Evolutionary conservation across 352 stramenopile genomes (phyloP).

Genomic region (Phytophthora podocarpi): DNA sequence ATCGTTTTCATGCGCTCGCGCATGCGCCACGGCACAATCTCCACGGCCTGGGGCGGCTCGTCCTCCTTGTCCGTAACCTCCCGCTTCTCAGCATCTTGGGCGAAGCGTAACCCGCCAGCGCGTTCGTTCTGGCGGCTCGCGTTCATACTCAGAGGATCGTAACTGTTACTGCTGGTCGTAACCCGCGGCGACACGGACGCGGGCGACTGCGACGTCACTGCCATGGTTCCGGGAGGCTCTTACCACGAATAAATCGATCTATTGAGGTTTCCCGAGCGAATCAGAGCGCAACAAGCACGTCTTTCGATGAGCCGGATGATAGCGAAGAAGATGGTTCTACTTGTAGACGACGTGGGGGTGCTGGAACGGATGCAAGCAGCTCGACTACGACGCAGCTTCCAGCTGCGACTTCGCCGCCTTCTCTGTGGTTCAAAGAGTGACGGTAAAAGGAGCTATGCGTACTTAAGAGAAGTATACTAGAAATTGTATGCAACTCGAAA

Average conservation of each 20-base stretch:
- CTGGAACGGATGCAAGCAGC: conserved; percentile 1
- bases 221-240: too few species aligned
- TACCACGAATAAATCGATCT: background rate
- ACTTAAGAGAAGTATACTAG: conserved; percentile 27
- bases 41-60: conserved; percentile 27
- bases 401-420: conserved; percentile 3
- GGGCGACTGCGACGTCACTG: conserved; percentile 35
- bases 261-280: background rate
- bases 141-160: conserved; percentile 20
- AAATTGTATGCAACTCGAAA: conserved; percentile 15
- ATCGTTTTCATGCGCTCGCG: conserved; percentile 91
- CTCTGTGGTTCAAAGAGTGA: conserved; percentile 23
- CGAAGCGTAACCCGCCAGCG: conserved; percentile 73
- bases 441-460: background rate
- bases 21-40: conserved; percentile 86
- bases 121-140: conserved; percentile 15
- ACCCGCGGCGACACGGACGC: conserved; percentile 23
- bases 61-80: conserved; percentile 34
- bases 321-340: background rate
- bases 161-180: conserved; percentile 7
- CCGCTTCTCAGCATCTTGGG: conserved; percentile 44
- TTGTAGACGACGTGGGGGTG: background rate
- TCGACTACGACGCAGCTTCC: background rate
- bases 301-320: background rate
- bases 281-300: background rate